Percentiles rank a stretch among this genome's conserved stretches.
phyloP scores from a whole-genome alignment of 371 early-diverging fungal species.

The Saksenaea oblongispora region DNA sequence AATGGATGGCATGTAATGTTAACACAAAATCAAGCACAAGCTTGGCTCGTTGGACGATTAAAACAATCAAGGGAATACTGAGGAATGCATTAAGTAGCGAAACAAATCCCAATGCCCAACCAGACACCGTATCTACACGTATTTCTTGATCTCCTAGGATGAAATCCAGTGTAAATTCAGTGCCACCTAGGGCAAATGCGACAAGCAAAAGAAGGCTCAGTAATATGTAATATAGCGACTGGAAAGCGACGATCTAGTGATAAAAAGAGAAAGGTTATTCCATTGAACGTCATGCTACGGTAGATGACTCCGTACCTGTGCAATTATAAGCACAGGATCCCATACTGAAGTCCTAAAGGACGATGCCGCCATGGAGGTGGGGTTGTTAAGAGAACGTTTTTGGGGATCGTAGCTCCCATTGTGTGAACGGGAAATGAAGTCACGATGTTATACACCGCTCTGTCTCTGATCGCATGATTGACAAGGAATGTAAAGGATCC shows the following conservation, averaged over 20 bases:
- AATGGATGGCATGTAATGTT: constrained; percentile 74
- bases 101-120: constrained; percentile 72
- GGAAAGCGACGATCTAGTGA: constrained; percentile 58
- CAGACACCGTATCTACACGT: constrained; percentile 69
- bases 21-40: constrained; percentile 81
- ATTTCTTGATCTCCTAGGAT: constrained; percentile 65
- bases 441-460: no score
- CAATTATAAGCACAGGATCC: constrained; percentile 50
- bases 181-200: constrained; percentile 63
- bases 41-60: constrained; percentile 78
- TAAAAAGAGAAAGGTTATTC: not conserved
- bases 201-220: constrained; percentile 56
- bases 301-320: constrained; percentile 35
- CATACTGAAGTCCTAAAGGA: constrained; percentile 49
- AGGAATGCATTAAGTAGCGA: constrained; percentile 62
- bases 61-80: constrained; percentile 54
- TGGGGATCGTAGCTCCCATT: no score
- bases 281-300: not conserved
- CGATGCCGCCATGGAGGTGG: constrained; percentile 23
- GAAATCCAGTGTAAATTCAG: constrained; percentile 66
- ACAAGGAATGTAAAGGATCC: no score
- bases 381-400: no score
- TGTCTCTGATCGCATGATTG: no score
- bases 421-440: no score
- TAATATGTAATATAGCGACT: constrained; percentile 64